Evolutionary conservation across 164 flowering plant genomes (phyloP).

Genomic region (Dillenia turbinata): DNA sequence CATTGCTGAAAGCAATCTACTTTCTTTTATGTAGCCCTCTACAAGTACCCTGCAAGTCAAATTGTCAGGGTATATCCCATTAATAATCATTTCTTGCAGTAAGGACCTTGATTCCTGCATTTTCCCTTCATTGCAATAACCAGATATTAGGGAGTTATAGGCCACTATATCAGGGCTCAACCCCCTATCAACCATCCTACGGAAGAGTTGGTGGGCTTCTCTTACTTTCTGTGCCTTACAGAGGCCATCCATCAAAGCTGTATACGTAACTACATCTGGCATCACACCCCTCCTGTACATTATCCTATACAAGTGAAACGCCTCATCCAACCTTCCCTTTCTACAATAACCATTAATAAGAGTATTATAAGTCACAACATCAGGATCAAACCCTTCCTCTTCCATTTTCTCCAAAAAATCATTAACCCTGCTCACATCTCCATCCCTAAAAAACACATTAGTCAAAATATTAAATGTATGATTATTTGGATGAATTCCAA

Average conservation of each 20-base stretch:
- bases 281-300: constrained; percentile 66
- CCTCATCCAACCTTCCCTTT: constrained; percentile 64
- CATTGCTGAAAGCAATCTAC: constrained; percentile 56
- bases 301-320: constrained; percentile 70
- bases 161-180: constrained; percentile 53
- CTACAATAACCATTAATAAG: constrained; percentile 65
- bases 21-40: constrained; percentile 54
- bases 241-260: constrained; percentile 70
- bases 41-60: constrained; percentile 57
- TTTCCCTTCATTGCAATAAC: constrained; percentile 72
- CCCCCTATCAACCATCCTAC: constrained; percentile 62
- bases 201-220: constrained; percentile 79
- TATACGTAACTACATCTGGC: constrained; percentile 78
- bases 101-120: constrained; percentile 54
- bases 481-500: constrained; percentile 53
- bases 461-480: constrained; percentile 84
- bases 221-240: constrained; percentile 53
- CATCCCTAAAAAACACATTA: constrained; percentile 59
- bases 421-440: constrained; percentile 55
- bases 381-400: constrained; percentile 85
- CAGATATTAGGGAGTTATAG: constrained; percentile 73
- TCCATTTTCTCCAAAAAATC: constrained; percentile 87
- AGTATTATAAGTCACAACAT: constrained; percentile 90
- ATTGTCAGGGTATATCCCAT: constrained; percentile 52
- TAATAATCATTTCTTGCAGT: constrained; percentile 56